Percentiles rank a stretch among this genome's conserved stretches.
phyloP scores from a whole-genome alignment of 176 grass and related monocot species.

The Oryza glumipatula region DNA sequence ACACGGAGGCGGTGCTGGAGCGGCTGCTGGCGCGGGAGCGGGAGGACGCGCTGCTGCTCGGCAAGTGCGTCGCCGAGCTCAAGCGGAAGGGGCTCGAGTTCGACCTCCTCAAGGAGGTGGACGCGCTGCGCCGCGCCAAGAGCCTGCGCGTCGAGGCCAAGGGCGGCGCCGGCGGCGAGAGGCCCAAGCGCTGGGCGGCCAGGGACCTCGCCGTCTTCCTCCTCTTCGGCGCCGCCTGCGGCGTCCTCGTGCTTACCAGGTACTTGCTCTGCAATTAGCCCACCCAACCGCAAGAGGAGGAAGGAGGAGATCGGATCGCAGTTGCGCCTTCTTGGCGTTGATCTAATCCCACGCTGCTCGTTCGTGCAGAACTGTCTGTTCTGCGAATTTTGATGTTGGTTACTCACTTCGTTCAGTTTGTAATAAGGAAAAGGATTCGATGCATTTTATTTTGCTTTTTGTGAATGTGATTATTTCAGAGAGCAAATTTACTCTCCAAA shows the following conservation, averaged over 20 bases:
- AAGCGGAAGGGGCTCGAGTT: slow-evolving; percentile 80
- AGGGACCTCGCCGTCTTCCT: slow-evolving; percentile 70
- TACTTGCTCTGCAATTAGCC: slow-evolving; percentile 78
- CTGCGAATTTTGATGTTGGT: slow-evolving; percentile 57
- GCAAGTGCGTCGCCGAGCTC: slow-evolving; percentile 71
- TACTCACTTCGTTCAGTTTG: background rate
- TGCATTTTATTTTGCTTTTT: background rate
- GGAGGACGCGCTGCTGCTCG: slow-evolving; percentile 82
- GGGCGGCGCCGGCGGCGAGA: slow-evolving; percentile 27
- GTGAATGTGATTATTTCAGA: background rate
- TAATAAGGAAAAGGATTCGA: slow-evolving; percentile 18
- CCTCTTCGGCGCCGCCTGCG: slow-evolving; percentile 62
- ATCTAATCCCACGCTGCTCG: too few species aligned
- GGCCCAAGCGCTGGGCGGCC: slow-evolving; percentile 55
- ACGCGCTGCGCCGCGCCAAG: slow-evolving; percentile 88
- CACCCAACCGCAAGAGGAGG: background rate
- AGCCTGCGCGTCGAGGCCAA: slow-evolving; percentile 90
- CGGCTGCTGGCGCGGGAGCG: slow-evolving; percentile 74
- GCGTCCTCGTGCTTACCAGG: slow-evolving; percentile 72
- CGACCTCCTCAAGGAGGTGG: slow-evolving; percentile 95
- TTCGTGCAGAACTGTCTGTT: slow-evolving; percentile 70
- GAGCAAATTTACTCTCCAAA: background rate
- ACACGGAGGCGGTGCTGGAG: slow-evolving; percentile 71
- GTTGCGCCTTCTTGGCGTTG: slow-evolving; percentile 6
- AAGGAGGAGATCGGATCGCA: background rate